A percentile compares a stretch with the other conserved stretches of the same genome.
Evolutionary conservation across 2,329 filamentous ascomycete genomes (phyloP).

Genomic region (Diplocarpon rosae): DNA sequence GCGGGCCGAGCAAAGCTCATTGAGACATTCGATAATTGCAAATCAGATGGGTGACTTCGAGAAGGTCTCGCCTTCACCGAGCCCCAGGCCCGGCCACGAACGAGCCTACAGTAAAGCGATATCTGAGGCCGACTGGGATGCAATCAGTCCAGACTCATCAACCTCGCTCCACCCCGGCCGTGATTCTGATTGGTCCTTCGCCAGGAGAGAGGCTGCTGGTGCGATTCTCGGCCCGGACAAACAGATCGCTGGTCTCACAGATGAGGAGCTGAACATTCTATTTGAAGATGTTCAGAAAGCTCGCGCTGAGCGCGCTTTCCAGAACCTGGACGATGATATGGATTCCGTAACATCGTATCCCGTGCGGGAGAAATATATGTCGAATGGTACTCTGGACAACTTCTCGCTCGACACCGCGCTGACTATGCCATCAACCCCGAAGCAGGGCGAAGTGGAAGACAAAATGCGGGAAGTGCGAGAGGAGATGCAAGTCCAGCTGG

Average conservation of each 20-base stretch:
- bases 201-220: slow-evolving; percentile 82
- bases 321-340: slow-evolving; percentile 78
- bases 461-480: slow-evolving; percentile 64
- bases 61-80: slow-evolving; percentile 53
- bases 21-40: slow-evolving; percentile 69
- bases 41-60: slow-evolving; percentile 43
- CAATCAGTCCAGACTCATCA: slow-evolving; percentile 71
- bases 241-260: slow-evolving; percentile 78
- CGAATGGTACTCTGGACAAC: slow-evolving; percentile 87
- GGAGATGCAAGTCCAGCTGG: slow-evolving; percentile 72
- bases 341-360: slow-evolving; percentile 85
- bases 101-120: slow-evolving; percentile 66
- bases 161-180: slow-evolving; percentile 56
- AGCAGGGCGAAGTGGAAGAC: slow-evolving; percentile 64
- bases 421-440: slow-evolving; percentile 89
- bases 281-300: slow-evolving; percentile 91
- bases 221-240: slow-evolving; percentile 85
- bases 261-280: slow-evolving; percentile 86
- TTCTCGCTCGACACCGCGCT: slow-evolving; percentile 90
- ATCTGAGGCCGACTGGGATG: slow-evolving; percentile 63
- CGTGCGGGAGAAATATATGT: slow-evolving; percentile 88
- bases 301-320: slow-evolving; percentile 62
- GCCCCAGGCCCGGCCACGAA: slow-evolving; percentile 57
- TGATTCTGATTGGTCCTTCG: slow-evolving; percentile 92
- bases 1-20: slow-evolving; percentile 72